Evolutionary conservation across 1,284 basidiomycete species (phyloP), one percentile per base, ranked within the genome.

Genomic region (Cerrena zonata): DNA sequence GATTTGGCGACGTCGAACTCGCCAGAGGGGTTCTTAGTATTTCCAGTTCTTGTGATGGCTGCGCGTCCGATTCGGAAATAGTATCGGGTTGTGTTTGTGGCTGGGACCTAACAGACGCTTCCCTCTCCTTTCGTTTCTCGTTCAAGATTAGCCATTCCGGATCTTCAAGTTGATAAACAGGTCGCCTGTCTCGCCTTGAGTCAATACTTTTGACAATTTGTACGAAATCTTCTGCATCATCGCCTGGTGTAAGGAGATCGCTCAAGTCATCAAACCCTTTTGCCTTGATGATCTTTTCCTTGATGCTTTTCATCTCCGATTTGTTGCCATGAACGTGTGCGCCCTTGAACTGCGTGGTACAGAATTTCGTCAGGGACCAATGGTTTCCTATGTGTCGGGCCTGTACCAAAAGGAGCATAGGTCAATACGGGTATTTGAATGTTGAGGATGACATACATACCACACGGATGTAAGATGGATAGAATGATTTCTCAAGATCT

Each of bases 321-420:
- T 86, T 89, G 26, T 72, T 76, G 45, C 79, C 65, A 19, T 65
- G 66, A 0, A 78, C 72, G 51, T 84, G 79, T 3, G 74, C 64
- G 3, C 77, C 79, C 58, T 85, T 86, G 76, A 92, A 91, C 65
- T 91, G 87, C 15, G 75, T 77, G 25, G 93, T 71, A 61, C 94
- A 91, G 73, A 94, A 97, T 65, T 97, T 98, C n/a, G 91, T 94
- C 56, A 90, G 83, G 10, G 83, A 76, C 77, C 84, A 93, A 55
- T 87, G 78, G 61, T 94, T 91, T 55, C 82, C 76, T 21, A 90
- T 74, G 62, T 91, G 88, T 67, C 76, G 73, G 50, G 76, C 74
- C 81, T 82, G 59, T 47, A 26, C 54, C 36, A 22, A 27, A 42
- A 27, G 13, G 39, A 37, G 21, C 22, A 21, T 10, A 52, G n/a